Evolutionary conservation across 495 filamentous ascomycete species (phyloP), one percentile per base, ranked within the genome.

Genomic region (Annulohypoxylon stygium): DNA sequence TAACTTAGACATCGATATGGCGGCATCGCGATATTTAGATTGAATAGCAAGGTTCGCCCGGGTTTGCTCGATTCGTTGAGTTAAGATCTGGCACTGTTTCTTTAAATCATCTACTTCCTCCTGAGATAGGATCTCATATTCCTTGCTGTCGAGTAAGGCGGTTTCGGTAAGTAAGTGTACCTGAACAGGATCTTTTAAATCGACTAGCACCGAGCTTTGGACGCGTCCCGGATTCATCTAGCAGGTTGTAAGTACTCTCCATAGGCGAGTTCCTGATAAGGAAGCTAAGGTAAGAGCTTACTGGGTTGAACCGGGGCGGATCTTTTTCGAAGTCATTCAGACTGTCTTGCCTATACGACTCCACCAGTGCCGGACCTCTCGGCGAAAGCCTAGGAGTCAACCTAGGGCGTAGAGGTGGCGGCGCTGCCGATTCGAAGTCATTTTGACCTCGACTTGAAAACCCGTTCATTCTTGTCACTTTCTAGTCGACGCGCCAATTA

Each of bases 91-190:
- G 55, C 90, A 85, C 81, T 97, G 93, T 78, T 93, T 97, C 84
- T 98, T 99, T 75, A 98, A 81, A 6, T 88, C 87, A 61, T 99
- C 96, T 20, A 97, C 90, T 77, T 97, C 94, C 75, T 97, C 94
- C 50, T 93, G 90, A 0, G 95, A 94, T 16, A 98, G 83, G 10
- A 99, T 88, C 77, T 96, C 91, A 78, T 89, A 98, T 66, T 89
- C 81, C 74, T 89, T 88, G 79, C 93, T 95, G 80, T 99, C 96
- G 47, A 88, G 88, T 69, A 98, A 89, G 9, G 96, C 96, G 30
- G 93, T 98, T 81, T 98, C 95, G 71, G 95, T 95, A 61, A 99
- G 85, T 14, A 99, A 84, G 80, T 98, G 97, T 81, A 97, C 79
- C 69, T 88, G 86, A 39, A 88, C 85, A 20, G 86, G 82, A 73